A percentile compares a stretch with the other conserved stretches of the same genome.
These are phyloP conservation scores for Pulchroboletus neoregius DNA, from an alignment of 1,284 basidiomycete genomes.

Conservation along the genomic window DNA sequence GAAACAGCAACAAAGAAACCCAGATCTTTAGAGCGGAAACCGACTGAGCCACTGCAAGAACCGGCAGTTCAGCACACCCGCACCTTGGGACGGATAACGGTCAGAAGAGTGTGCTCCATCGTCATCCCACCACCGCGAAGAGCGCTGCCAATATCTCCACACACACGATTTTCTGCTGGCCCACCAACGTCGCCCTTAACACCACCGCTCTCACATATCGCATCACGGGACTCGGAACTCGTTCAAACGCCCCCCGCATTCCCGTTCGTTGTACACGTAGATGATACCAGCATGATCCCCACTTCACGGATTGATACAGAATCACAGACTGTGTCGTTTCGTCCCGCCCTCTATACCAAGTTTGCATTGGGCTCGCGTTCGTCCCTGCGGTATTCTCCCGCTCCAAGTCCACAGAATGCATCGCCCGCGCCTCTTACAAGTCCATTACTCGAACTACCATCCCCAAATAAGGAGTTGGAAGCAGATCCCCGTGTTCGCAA, in stretches of 20 bases:
- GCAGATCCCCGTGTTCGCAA: slow-evolving; percentile 8
- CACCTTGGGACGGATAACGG: slow-evolving; percentile 18
- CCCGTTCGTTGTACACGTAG: slow-evolving; percentile 45
- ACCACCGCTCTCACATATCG: slow-evolving; percentile 22
- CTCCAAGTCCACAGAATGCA: slow-evolving; percentile 3
- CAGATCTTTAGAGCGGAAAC: slow-evolving; percentile 39
- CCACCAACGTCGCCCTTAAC: slow-evolving; percentile 28
- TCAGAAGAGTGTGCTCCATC: slow-evolving; percentile 21
- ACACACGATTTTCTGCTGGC: slow-evolving; percentile 13
- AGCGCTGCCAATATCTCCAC: slow-evolving; percentile 4
- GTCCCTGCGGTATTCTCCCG: slow-evolving; percentile 10
- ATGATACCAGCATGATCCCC: slow-evolving; percentile 34
- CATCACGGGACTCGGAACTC: slow-evolving; percentile 44
- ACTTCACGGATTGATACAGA: slow-evolving; percentile 39
- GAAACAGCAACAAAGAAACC: slow-evolving; percentile 26
- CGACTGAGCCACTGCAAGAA: slow-evolving; percentile 48
- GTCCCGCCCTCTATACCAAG: slow-evolving; percentile 36
- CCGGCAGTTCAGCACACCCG: slow-evolving; percentile 14
- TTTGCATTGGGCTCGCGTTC: slow-evolving; percentile 33
- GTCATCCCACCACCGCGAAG: slow-evolving; percentile 6
- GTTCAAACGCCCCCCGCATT: slow-evolving; percentile 51
- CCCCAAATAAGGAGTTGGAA: slow-evolving; percentile 7
- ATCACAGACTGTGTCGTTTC: slow-evolving; percentile 31
- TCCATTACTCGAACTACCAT: slow-evolving; percentile 13
- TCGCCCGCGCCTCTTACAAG: slow-evolving; percentile 10